Evolutionary conservation across 2,329 filamentous ascomycete genomes (phyloP).

Genomic region (Orbilia brochopaga): DNA sequence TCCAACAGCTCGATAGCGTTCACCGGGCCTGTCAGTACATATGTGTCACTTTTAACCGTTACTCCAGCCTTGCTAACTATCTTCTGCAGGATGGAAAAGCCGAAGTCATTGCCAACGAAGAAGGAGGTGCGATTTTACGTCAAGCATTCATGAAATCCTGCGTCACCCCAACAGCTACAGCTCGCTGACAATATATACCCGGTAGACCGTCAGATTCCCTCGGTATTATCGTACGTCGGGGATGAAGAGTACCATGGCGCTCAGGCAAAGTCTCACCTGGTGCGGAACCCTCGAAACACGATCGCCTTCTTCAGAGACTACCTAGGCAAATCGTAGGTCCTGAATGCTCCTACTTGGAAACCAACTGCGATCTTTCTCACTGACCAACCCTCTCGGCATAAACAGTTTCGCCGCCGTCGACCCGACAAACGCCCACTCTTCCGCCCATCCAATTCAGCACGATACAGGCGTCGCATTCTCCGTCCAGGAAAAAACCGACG

Average conservation of each 20-base stretch:
- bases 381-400: not conserved
- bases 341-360: not conserved
- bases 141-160: not conserved
- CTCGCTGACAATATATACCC: constrained; percentile 14
- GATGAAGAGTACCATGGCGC: constrained; percentile 96
- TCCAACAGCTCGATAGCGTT: constrained; percentile 97
- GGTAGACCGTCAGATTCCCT: constrained; percentile 92
- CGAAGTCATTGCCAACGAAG: constrained; percentile 98
- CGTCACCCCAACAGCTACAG: constrained; percentile 28
- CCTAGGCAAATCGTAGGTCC: constrained; percentile 82
- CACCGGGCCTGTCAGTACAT: constrained; percentile 67
- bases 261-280: constrained; percentile 90
- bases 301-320: constrained; percentile 96
- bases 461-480: constrained; percentile 77
- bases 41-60: not conserved
- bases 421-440: constrained; percentile 90
- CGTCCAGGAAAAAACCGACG: constrained; percentile 75
- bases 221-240: constrained; percentile 89
- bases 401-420: constrained; percentile 88
- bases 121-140: constrained; percentile 72
- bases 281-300: constrained; percentile 91
- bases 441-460: constrained; percentile 81
- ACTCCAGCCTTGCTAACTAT: constrained; percentile 34
- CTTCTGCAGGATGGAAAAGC: constrained; percentile 76
- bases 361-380: not conserved